Conservation (phyloP, 176 grass and related monocot genomes). For the Bolboschoenus planiculmis region DNA sequence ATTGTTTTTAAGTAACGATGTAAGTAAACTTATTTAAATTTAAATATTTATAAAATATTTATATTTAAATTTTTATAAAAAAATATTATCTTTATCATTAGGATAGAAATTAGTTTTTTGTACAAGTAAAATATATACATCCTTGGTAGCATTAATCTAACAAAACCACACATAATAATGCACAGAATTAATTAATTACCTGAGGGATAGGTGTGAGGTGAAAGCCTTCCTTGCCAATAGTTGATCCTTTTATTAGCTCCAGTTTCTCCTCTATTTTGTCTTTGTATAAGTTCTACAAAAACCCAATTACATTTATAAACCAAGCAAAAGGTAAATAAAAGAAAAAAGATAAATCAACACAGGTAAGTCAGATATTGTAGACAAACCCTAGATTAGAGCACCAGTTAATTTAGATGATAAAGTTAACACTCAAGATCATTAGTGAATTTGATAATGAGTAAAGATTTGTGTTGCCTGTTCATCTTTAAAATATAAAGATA, state of each 20-base stretch:
- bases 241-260: slow-evolving; percentile 68
- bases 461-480: no score
- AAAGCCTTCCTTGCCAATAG: slow-evolving; percentile 53
- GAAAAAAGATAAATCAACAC: background rate
- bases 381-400: background rate
- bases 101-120: no score
- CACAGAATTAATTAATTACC: slow-evolving; percentile 26
- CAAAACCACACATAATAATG: no score
- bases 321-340: background rate
- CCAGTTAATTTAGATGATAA: background rate
- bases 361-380: background rate
- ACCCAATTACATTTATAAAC: no score
- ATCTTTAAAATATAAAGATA: no score
- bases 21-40: no score
- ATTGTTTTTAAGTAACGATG: no score
- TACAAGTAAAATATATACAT: no score
- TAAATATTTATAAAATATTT: no score
- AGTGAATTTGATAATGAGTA: background rate
- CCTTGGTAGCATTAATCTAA: no score
- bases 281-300: slow-evolving; percentile 56
- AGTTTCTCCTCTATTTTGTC: slow-evolving; percentile 51
- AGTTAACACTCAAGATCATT: background rate
- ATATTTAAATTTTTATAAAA: no score
- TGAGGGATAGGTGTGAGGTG: slow-evolving; percentile 65
- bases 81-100: no score